Base-by-base conservation (phyloP, 2,329 filamentous ascomycete genomes). In the Fusarium sp. region DNA sequence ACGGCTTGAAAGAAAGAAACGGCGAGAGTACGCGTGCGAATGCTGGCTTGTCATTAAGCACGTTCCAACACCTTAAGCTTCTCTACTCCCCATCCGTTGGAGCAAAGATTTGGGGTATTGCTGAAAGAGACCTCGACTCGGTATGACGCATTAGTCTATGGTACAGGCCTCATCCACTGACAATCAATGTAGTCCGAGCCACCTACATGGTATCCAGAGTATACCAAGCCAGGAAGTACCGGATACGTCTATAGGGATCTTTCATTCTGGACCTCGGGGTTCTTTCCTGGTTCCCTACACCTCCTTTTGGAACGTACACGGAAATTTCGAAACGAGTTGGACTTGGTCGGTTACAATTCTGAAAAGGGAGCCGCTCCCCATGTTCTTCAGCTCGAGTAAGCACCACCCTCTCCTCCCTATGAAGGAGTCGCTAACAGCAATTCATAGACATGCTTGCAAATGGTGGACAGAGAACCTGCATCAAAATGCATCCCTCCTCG, bases 181-280 rank as follows among this genome's bases (percentile, higher is more conserved):
- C n/a, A 7, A 11, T 3, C 20, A 11, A 18, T 7, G 5, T 8
- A 71, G 69, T 24, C 67, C 2, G 20, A 65, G 13, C 77, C 78
- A 6, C 78, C 78, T 0, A 64, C 56, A 6, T 31, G 79, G 2
- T 83, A 80, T 68, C 83, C 83, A 1, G 83, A 84, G 68, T 83
- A 84, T 67, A 84, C 82, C 11, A 76, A 82, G 29, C 82, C 82
- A n/a, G 80, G 79, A 10, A 76, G 79, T 1, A 79, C 76, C 0
- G 76, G 73, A 16, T 87, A 86, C 66, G 80, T 83, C 20, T 83
- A 86, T 77, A 74, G 80, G 2, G 79, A 82, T 20, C 74, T 80
- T 6, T 77, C 82, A 6, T 85, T 85, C 50, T 85, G 83, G 83
- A 85, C 83, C 2, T 84, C 83, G 58, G 83, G 83, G 20, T 85